Base-by-base conservation (phyloP, 345 rosid genomes). In the Aquilaria yunnanensis region DNA sequence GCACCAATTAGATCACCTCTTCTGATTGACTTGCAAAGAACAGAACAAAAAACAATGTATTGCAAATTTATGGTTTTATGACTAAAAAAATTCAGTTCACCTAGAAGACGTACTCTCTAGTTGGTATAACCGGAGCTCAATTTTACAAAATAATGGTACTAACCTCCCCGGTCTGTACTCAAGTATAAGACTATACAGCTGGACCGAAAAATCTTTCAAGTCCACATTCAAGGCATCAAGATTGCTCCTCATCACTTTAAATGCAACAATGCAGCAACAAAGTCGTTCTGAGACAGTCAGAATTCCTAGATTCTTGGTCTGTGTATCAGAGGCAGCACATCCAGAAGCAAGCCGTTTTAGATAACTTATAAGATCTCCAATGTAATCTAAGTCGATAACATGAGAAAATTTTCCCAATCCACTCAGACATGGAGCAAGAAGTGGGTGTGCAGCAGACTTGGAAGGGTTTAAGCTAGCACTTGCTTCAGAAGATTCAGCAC, bases 121-220 rank as follows among this genome's bases (percentile, higher is more conserved):
- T 10, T 54, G 3, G 43, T 9, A 37, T 37, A 5, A 4, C 7
- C 8, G 43, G 43, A 3, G 43, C 43, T 5, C 5, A 37, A 2
- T 5, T 37, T 37, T 37, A 37, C 43, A 37, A 9, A 37, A 37
- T 9, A 37, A 14, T 23, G 2, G 41, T 49, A 73, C 88, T 64
- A 73, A 94, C 99, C 97, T 90, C 78, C 96, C 96, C 73, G 99
- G 96, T 62, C 93, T 85, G 71, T 87, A 95, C 70, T 94, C 96
- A 9, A 90, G 85, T 51, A 90, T 69, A 61, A 88, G 86, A 74
- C 86, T 95, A 85, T 88, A 95, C 37, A 95, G 86, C 78, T 88
- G 96, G 67, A 89, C 75, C 71, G 87, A 91, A 72, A 91, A 88
- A 43, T 85, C 96, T 70, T 95, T 97, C 70, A 95, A 75, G 78